Base-by-base conservation (phyloP, 108 stramenopile species). In the Cyclotella cryptica region DNA sequence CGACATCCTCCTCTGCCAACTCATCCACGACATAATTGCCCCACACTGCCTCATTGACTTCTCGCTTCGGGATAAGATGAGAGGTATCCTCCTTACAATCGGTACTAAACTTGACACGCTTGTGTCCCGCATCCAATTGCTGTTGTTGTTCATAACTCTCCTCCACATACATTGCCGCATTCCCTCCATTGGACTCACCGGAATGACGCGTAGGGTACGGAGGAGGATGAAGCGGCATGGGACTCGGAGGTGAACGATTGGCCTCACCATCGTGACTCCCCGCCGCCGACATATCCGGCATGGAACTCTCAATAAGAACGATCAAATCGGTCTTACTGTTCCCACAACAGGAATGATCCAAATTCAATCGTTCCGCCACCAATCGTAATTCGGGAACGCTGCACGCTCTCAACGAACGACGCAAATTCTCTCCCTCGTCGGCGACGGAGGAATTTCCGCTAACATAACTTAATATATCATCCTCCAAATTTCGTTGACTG, bases 331-430 rank as follows among this genome's bases (percentile, higher is more conserved):
- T 18, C 59, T 68, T 73, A 2, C 58, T 68, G 0, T 52, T 45
- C 3, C 22, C 45, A 47, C 47, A 66, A 24, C 19, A 27, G 22
- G 49, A 55, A 72, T 64, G 58, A 61, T 72, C 65, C 58, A 80
- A 63, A 10, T 72, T 46, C 59, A 80, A 66, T 46, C 79, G 47
- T 68, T 80, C 71, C 24, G 72, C 79, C 19, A 80, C 72, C 47
- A 80, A 62, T 22, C 66, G 51, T 55, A 80, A 67, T 57, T 80
- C 79, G 10, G 71, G 67, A 15, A 80, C 17, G 9, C 55, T 61
- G 28, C 79, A 80, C 24, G 79, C 79, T 29, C 72, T 65, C 35
- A 80, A 51, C 17, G 79, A 72, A n/a, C 49, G 55, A 35, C 59
- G 71, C 14, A 80, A 65, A 29, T 59, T 80, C 18, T 72, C 66